Evolutionary conservation across 176 grass and related monocot genomes (phyloP), one percentile per base, ranked within the genome.

Genomic region (Aegilops tauschii): DNA sequence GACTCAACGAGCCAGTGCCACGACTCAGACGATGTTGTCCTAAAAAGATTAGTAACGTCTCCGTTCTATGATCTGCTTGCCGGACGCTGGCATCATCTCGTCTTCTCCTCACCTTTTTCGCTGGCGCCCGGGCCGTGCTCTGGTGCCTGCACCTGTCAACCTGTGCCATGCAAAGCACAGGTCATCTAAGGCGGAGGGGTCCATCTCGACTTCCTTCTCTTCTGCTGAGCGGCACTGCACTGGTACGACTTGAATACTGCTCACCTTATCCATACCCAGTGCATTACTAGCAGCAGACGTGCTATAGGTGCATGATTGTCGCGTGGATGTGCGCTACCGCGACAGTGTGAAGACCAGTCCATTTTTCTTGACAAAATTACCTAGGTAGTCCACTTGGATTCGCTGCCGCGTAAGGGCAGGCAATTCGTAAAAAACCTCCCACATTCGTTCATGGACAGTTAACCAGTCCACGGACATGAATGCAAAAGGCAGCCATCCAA

Each of bases 71-170:
- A 40, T 72, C 18, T 72, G 36, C 35, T 37, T 12, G 18, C 68
- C 5, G 64, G 30, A 36, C 2, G 67, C 5, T 69, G 34, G 17
- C 67, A 73, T 73, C 70, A 28, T 23, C 0, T 20, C 25, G 17
- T 25, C 1, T 16, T 21, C 28, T 9, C 6, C n/a, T 18, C 21
- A 27, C 11, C 49, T 37, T 79, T 82, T 12, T 70, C 77, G 37
- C 82, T 45, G 61, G 65, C 54, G 44, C 44, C 14, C 8, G 6
- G 10, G 63, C 14, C 82, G 28, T 74, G 8, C 29, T 49, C 30
- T 32, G 3, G 3, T 13, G 11, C 63, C 44, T 68, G 65, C 79
- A 89, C 83, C 34, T 86, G 87, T 84, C 39, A 74, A 89, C 83
- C 34, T 86, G 87, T 84, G 49, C 80, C 61, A 42, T 83, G 66